Conservation (phyloP, 1,284 basidiomycete species). For the Ceratobasidium sp. region DNA sequence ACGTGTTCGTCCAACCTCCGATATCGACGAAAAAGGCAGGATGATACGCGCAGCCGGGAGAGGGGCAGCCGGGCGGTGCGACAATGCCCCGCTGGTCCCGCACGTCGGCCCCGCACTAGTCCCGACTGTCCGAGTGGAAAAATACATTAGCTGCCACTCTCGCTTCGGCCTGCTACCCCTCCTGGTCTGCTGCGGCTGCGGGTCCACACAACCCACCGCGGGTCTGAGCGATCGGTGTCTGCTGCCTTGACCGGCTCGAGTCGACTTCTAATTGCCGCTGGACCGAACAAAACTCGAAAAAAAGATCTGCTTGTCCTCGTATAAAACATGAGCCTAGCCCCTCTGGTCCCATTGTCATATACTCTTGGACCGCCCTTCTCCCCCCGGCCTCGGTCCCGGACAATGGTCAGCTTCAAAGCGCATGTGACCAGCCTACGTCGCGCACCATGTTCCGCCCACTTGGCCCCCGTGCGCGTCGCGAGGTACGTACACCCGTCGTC, state of each 20-base stretch:
- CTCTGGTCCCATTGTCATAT: conserved; percentile 2
- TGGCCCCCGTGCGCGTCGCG: background rate
- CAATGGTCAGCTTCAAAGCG: conserved; percentile 24
- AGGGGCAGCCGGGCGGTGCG: background rate
- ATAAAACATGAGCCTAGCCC: conserved; percentile 3
- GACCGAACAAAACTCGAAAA: background rate
- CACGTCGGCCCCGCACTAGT: conserved; percentile 2
- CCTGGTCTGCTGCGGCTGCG: conserved; percentile 8
- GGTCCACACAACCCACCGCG: background rate
- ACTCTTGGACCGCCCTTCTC: too few relatives aligned
- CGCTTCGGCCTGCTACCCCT: background rate
- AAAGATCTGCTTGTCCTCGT: conserved; percentile 1
- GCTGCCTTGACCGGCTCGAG: background rate
- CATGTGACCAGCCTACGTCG: background rate
- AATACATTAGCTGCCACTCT: background rate
- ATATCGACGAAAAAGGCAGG: too few relatives aligned
- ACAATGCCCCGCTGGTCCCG: background rate
- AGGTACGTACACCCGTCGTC: background rate
- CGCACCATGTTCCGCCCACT: background rate
- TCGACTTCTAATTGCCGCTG: conserved; percentile 9
- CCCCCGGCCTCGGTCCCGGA: background rate
- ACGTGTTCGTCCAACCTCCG: too few relatives aligned
- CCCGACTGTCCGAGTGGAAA: background rate
- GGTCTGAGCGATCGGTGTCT: too few relatives aligned
- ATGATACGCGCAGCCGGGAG: too few relatives aligned